Conservation (phyloP, 768 basidiomycete species). For the Mycena polygramma region DNA sequence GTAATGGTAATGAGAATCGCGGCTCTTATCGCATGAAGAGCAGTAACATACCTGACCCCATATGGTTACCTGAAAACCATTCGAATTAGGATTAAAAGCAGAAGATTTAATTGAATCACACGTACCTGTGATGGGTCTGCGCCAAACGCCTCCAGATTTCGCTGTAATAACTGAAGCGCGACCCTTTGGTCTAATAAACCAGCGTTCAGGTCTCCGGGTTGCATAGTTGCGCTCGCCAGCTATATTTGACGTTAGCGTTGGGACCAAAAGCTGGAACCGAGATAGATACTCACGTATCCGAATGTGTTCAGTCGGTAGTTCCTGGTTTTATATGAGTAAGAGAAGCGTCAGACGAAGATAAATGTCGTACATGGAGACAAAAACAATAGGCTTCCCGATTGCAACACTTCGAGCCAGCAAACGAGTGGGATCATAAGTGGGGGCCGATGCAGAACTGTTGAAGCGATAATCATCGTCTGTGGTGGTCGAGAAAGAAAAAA, state of each 20-base stretch:
- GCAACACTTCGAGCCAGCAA: too few species aligned
- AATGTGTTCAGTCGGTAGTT: conserved; percentile 72
- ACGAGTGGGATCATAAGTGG: conserved; percentile 63
- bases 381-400: conserved; percentile 64
- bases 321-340: conserved; percentile 42
- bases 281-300: conserved; percentile 59
- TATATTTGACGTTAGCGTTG: too few species aligned
- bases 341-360: neutral
- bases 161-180: conserved; percentile 70
- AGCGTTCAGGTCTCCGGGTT: conserved; percentile 65
- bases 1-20: too few species aligned
- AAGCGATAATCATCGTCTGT: neutral
- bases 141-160: conserved; percentile 76
- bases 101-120: neutral
- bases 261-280: neutral
- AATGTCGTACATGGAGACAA: conserved; percentile 60
- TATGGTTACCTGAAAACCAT: conserved; percentile 59
- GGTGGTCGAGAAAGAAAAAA: too few species aligned
- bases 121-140: conserved; percentile 69
- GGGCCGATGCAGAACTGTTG: conserved; percentile 57
- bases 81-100: neutral
- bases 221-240: conserved; percentile 62
- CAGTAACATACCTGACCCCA: conserved; percentile 62
- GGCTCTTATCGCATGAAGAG: neutral
- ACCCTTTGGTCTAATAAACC: conserved; percentile 74